Percentiles rank a stretch among this genome's conserved stretches.
Conservation (phyloP, 2,329 filamentous ascomycete species). For the Colletotrichum sp. region DNA sequence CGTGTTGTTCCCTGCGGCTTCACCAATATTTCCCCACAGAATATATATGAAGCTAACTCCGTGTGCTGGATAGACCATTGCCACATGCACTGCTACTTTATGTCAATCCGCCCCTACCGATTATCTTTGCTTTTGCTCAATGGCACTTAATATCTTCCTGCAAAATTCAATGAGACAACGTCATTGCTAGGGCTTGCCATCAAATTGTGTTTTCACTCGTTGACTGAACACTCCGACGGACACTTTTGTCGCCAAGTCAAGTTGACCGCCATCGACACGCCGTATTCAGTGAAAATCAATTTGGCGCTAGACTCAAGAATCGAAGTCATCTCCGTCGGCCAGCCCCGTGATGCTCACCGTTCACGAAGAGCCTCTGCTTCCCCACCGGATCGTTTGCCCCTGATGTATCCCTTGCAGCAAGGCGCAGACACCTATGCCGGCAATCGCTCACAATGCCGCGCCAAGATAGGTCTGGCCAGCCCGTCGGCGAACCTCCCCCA, state of each 20-base stretch:
- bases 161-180: not conserved
- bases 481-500: not conserved
- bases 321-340: not conserved
- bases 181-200: not conserved
- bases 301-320: not conserved
- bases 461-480: slow-evolving; percentile 1
- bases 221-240: not conserved
- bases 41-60: not conserved
- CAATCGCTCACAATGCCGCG: not conserved
- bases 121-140: not conserved
- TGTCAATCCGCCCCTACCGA: not conserved
- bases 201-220: not conserved
- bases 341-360: not conserved
- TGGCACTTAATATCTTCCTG: not conserved
- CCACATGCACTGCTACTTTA: not conserved
- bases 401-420: not conserved
- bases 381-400: not conserved
- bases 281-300: not conserved
- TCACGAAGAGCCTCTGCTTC: not conserved
- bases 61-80: not conserved
- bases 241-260: not conserved
- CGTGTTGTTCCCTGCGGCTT: not conserved
- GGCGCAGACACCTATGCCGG: not conserved
- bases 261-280: fast-evolving
- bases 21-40: not conserved